Conservation (phyloP, 2,329 filamentous ascomycete genomes). For the Penicillium sp. region DNA sequence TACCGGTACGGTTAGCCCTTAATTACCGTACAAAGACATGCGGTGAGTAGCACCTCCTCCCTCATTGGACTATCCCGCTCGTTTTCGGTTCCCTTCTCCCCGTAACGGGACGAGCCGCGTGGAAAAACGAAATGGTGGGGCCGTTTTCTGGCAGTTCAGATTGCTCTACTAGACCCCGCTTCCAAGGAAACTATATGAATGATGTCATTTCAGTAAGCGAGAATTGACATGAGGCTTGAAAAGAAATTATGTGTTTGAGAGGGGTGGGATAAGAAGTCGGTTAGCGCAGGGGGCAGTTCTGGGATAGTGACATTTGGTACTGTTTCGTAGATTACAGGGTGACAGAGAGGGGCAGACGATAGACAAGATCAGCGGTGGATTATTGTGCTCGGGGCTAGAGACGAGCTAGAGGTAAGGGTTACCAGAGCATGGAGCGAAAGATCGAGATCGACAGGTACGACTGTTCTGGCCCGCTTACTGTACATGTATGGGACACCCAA, state of each 20-base stretch:
- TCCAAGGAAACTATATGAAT: slow-evolving; percentile 2
- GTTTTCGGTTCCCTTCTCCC: not conserved
- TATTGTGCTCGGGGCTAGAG: not conserved
- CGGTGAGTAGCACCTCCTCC: not conserved
- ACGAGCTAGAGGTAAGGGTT: slow-evolving; percentile 20
- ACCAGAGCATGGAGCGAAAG: not conserved
- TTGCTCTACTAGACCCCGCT: not conserved
- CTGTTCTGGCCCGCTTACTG: not conserved
- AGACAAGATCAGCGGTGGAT: slow-evolving; percentile 5
- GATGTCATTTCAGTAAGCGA: slow-evolving; percentile 9
- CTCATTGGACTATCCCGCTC: not conserved
- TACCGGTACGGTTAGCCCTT: not conserved
- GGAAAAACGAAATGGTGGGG: not conserved
- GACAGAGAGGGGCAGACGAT: not conserved
- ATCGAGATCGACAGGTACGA: slow-evolving; percentile 15
- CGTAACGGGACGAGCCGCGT: slow-evolving; percentile 11
- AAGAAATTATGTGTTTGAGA: not conserved
- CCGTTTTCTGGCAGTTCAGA: not conserved
- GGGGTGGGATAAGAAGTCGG: not conserved
- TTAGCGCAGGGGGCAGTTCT: not conserved
- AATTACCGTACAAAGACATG: not conserved
- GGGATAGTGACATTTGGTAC: not conserved
- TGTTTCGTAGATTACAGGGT: not conserved
- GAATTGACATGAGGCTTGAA: not conserved
- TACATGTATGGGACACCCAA: too few species aligned